A percentile compares a stretch with the other conserved stretches of the same genome.
phyloP scores from a whole-genome alignment of 345 rosid species.

The Populus nigra region DNA sequence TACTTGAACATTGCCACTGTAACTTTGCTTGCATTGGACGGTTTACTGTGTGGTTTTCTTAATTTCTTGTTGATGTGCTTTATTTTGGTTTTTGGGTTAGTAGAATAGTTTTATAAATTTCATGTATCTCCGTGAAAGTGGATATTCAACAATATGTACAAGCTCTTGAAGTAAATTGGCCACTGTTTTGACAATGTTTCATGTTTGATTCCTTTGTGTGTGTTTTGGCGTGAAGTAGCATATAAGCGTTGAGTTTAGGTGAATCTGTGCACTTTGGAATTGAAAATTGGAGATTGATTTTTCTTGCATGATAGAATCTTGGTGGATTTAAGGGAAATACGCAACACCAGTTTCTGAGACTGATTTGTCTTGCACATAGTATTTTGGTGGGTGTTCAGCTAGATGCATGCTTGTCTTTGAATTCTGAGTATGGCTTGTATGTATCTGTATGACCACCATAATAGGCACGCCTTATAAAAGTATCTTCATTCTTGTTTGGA shows the following conservation, averaged over 20 bases:
- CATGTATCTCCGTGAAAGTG: constrained; percentile 19
- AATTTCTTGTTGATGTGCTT: neutral
- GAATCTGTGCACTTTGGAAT: neutral
- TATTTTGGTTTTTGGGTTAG: constrained; percentile 1
- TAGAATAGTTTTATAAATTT: constrained; percentile 18
- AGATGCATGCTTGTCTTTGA: neutral
- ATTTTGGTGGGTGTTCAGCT: neutral
- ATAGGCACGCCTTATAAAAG: no score
- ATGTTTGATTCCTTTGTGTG: neutral
- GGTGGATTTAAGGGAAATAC: neutral
- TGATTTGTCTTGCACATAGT: neutral
- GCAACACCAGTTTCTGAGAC: neutral
- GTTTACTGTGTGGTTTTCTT: constrained; percentile 4
- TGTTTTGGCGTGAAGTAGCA: neutral
- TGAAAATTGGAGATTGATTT: neutral
- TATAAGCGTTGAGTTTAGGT: neutral
- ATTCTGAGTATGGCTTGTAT: neutral
- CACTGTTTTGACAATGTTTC: constrained; percentile 5
- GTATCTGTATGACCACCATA: no score
- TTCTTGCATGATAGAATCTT: neutral
- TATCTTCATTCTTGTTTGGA: no score
- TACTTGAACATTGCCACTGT: constrained; percentile 11
- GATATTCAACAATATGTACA: constrained; percentile 28
- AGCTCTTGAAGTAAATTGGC: constrained; percentile 20
- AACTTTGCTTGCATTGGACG: neutral